Evolutionary conservation across 495 filamentous ascomycete genomes (phyloP).

Genomic region (Penicillium roqueforti): DNA sequence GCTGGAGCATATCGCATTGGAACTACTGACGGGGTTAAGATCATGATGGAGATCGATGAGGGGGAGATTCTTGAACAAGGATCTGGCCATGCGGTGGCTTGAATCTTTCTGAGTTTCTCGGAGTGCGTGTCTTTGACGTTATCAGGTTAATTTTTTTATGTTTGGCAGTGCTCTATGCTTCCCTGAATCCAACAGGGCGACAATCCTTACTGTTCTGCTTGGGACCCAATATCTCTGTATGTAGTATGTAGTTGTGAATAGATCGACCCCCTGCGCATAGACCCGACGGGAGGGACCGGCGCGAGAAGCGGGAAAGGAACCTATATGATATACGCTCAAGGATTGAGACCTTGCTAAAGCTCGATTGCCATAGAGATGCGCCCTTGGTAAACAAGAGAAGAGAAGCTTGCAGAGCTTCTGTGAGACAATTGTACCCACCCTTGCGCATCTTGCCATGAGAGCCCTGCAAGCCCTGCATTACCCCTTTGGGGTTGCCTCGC

Average conservation of each 20-base stretch:
- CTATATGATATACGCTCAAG: neutral
- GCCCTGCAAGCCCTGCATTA: slow-evolving; percentile 8
- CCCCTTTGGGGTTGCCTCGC: slow-evolving; percentile 6
- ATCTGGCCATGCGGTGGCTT: slow-evolving; percentile 16
- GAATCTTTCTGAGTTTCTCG: neutral
- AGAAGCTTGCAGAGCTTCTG: neutral
- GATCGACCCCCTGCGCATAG: neutral
- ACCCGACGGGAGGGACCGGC: neutral
- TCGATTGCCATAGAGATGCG: neutral
- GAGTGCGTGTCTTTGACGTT: neutral
- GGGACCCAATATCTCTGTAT: neutral
- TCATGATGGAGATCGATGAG: slow-evolving; percentile 48
- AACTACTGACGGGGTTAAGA: slow-evolving; percentile 54
- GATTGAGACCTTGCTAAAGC: neutral
- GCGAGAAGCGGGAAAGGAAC: neutral
- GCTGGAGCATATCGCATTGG: slow-evolving; percentile 64
- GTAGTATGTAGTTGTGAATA: neutral
- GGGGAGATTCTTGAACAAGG: slow-evolving; percentile 23
- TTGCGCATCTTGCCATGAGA: neutral
- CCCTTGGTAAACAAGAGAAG: neutral
- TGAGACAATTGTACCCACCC: slow-evolving; percentile 4
- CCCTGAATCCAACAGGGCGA: neutral
- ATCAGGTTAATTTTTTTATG: neutral
- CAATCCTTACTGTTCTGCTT: neutral
- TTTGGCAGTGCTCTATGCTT: neutral